Evolutionary conservation across 1,284 basidiomycete species (phyloP).

Genomic region (Cutaneotrichosporon daszewskae): DNA sequence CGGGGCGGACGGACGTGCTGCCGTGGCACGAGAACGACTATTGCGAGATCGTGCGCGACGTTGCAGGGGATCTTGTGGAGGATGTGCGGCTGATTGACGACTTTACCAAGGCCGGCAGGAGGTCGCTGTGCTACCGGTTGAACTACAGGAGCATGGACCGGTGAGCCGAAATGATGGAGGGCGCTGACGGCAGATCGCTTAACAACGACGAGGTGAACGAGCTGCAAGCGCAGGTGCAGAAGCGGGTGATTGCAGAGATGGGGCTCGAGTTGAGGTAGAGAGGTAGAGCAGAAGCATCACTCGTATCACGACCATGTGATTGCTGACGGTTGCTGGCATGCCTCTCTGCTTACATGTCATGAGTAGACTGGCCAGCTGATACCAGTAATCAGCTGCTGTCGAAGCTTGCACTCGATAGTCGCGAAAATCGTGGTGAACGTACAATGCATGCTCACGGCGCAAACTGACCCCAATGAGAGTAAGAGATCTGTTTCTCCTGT

Average conservation of each 20-base stretch:
- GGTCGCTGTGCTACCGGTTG: constrained; percentile 82
- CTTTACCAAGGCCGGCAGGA: constrained; percentile 74
- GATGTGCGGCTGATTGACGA: constrained; percentile 85
- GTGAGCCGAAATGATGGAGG: constrained; percentile 46
- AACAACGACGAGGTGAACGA: constrained; percentile 85
- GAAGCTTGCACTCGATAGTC: no score
- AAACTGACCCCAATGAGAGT: no score
- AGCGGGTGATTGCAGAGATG: constrained; percentile 48
- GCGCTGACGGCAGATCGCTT: constrained; percentile 57
- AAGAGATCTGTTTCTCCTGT: no score
- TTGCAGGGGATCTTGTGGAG: constrained; percentile 86
- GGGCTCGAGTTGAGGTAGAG: constrained; percentile 49
- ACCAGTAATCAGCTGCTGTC: no score
- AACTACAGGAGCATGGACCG: constrained; percentile 97
- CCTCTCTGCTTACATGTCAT: no score
- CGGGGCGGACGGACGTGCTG: constrained; percentile 4
- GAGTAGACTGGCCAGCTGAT: no score
- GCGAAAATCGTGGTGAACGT: no score
- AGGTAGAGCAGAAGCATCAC: no score
- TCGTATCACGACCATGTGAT: no score
- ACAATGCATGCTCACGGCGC: no score
- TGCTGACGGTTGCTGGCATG: no score
- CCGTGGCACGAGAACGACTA: constrained; percentile 91
- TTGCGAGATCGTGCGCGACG: constrained; percentile 87
- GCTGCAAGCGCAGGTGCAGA: constrained; percentile 56